These are phyloP conservation scores for Teunomyces atbi DNA, from an alignment of 805 yeast species.

Conservation along the genomic window DNA sequence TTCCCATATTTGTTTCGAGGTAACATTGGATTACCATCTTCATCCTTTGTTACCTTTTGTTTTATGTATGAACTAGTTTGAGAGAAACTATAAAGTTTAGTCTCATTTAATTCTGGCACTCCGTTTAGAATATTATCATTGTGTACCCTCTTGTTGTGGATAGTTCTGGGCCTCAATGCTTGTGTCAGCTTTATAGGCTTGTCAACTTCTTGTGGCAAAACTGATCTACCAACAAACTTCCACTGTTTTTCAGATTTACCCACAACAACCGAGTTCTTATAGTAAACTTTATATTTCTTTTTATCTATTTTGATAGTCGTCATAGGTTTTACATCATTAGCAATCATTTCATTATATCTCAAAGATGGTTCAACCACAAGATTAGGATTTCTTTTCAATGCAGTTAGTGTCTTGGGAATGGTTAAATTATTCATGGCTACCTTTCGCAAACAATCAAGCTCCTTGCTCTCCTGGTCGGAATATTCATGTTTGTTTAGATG, in stretches of 20 bases:
- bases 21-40: conserved; percentile 8
- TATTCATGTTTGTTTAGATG: conserved; percentile 14
- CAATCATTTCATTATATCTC: conserved; percentile 27
- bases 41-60: conserved; percentile 5
- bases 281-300: conserved; percentile 17
- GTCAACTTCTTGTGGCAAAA: conserved; percentile 15
- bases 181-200: conserved; percentile 19
- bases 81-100: conserved; percentile 22
- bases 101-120: conserved; percentile 18
- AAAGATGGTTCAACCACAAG: conserved; percentile 20
- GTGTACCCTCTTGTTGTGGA: conserved; percentile 17
- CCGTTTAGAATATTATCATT: conserved; percentile 16
- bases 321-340: conserved; percentile 11
- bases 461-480: conserved; percentile 10
- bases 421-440: conserved; percentile 23
- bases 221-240: conserved; percentile 34
- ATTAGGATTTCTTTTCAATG: conserved; percentile 29
- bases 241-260: conserved; percentile 35
- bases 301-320: conserved; percentile 14
- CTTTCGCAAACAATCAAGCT: conserved; percentile 18
- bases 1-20: conserved; percentile 33
- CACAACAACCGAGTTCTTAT: conserved; percentile 17
- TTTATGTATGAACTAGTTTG: conserved; percentile 30
- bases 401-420: conserved; percentile 23
- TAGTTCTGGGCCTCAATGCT: conserved; percentile 21